Conservation (phyloP, 2,329 filamentous ascomycete species). For the Sodiomyces alkalinus region DNA sequence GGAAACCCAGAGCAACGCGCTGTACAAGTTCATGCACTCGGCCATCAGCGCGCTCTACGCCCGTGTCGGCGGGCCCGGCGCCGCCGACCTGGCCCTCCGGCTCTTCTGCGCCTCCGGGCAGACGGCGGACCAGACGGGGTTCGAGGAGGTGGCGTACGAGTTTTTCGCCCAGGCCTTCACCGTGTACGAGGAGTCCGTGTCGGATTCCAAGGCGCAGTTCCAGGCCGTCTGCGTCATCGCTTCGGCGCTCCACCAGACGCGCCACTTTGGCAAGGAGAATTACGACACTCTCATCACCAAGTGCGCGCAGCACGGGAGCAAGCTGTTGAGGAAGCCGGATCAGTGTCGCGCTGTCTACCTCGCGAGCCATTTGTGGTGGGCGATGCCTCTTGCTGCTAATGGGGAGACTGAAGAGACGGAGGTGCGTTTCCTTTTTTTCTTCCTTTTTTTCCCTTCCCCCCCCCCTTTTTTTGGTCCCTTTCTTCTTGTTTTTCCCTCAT, state of each 20-base stretch:
- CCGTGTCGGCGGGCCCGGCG: slow-evolving; percentile 60
- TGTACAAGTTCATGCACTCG: slow-evolving; percentile 94
- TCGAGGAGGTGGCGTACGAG: slow-evolving; percentile 94
- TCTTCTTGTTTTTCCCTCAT: background rate
- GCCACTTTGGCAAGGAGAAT: slow-evolving; percentile 90
- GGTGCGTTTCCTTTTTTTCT: slow-evolving; percentile 33
- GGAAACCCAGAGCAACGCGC: slow-evolving; percentile 51
- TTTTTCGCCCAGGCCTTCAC: slow-evolving; percentile 98
- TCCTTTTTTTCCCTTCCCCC: no score
- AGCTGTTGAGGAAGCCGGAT: slow-evolving; percentile 92
- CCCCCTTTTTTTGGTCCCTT: no score
- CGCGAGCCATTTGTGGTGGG: slow-evolving; percentile 97
- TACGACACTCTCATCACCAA: slow-evolving; percentile 98
- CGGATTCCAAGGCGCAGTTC: slow-evolving; percentile 92
- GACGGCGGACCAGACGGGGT: slow-evolving; percentile 77
- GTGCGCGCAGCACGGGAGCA: slow-evolving; percentile 90
- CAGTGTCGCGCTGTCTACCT: slow-evolving; percentile 95
- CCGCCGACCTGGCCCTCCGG: slow-evolving; percentile 76
- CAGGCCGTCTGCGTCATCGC: slow-evolving; percentile 94
- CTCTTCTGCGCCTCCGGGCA: slow-evolving; percentile 87
- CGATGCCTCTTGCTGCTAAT: slow-evolving; percentile 63
- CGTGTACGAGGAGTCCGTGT: slow-evolving; percentile 91
- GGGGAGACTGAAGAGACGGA: slow-evolving; percentile 69
- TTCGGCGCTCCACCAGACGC: slow-evolving; percentile 71
- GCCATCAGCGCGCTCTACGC: slow-evolving; percentile 76